Base-by-base conservation (phyloP, 768 basidiomycete species). In the Leccinum subtestaceum region DNA sequence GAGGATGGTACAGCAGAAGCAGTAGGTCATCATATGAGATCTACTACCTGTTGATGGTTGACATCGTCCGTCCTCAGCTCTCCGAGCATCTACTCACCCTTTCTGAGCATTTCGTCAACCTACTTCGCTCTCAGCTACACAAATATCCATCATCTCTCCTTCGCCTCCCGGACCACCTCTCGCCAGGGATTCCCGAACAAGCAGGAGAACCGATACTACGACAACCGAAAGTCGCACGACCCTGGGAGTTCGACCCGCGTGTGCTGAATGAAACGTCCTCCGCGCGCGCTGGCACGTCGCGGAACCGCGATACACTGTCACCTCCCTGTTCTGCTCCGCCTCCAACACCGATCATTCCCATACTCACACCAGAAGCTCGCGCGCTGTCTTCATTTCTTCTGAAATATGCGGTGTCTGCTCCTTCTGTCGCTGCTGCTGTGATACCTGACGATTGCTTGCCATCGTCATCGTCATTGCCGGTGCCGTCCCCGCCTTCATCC, bases 331-430 rank as follows among this genome's bases (percentile, higher is more conserved):
- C 29, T 19, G 43, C 10, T 43, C 43, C n/a, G 5, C 56, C 51
- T 32, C 77, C 82, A 2, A 84, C 93, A 2, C 93, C 93, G 0
- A 96, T 98, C 58, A 83, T 95, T 59, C 94, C 95, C 1, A 78
- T 98, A 47, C 76, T 94, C 56, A 96, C 93, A 0, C 75, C 84
- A 1, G 79, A 83, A 21, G 89, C 95, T 0, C 90, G 89, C 2
- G 83, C 85, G 0, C 83, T 97, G 25, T 88, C 94, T 0, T 76
- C 83, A 1, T 81, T 86, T 68, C 85, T 97, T 48, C 58, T 57
- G 15, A 48, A 67, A 10, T 69, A 63, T 38, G 52, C 58, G 0
- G 45, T 56, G 0, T 51, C 62, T 3, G 29, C 56, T 12, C 17
- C 60, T 12, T 9, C 52, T 10, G n/a, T 10, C 25, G 21, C 55